Evolutionary conservation across 139 green algal species (phyloP), one percentile per base, ranked within the genome.

Genomic region (Gonium pectorale): DNA sequence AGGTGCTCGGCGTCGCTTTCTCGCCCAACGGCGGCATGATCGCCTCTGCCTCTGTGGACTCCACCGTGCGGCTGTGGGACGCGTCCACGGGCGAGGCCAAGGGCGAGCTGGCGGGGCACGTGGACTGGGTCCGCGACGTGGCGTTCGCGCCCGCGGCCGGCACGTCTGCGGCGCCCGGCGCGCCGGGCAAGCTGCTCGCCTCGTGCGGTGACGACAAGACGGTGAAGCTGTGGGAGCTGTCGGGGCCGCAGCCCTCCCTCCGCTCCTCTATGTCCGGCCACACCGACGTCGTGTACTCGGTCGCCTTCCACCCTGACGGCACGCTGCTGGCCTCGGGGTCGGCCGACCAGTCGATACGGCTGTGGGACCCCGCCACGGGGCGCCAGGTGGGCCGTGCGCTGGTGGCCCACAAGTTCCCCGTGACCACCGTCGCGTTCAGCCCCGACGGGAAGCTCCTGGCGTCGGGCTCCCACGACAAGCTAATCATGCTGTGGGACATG

Each of bases 21-120:
- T 60, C 37, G 26, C 72, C 86, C 43, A 70, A 86, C 44, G 86
- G 86, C 67, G 35, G 31, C 8, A 33, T 64, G n/a, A 66, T 90
- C 41, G 86, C 86, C 51, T 81, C 51, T 0, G 86, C 46, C 35
- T 73, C 33, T 3, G 71, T 70, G 5, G 86, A 90, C 81, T 60
- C 35, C 21, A 89, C 73, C 8, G 38, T 90, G 29, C 67, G 86
- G 60, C 35, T 90, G 31, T 90, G 86, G 86, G 70, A 89, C 62
- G 79, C 64, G 24, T 8, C 6, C 26, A 87, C 62, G 29, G 86
- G 86, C 9, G 68, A 83, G 79, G 77, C 63, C 43, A 83, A 83
- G 77, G 41, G 40, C 40, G 62, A 70, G 60, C 62, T 83, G 62
- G 33, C n/a, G 54, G 77, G 77, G 21, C 77, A 83, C 44, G 60